Evolutionary conservation across 108 stramenopile species (phyloP).

Genomic region (Chaetoceros muelleri): DNA sequence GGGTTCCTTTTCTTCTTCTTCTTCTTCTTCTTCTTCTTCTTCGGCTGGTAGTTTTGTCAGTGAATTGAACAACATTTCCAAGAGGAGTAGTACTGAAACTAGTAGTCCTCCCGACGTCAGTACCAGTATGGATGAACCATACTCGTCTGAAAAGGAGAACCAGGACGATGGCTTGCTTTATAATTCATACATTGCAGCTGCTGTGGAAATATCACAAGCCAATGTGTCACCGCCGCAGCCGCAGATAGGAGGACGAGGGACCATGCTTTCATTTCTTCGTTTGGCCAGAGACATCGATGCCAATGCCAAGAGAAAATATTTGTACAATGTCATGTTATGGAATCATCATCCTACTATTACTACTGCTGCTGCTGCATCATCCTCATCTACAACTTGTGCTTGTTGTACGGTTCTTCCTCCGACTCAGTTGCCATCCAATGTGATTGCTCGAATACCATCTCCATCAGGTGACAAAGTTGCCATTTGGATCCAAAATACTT

Average conservation of each 20-base stretch:
- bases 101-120: too few species aligned
- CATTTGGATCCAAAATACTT: conserved; percentile 29
- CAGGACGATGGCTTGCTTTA: too few species aligned
- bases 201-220: conserved; percentile 50
- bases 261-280: conserved; percentile 27
- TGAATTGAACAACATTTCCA: too few species aligned
- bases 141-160: too few species aligned
- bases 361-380: neutral
- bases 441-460: conserved; percentile 48
- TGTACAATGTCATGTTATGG: conserved; percentile 35
- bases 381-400: neutral
- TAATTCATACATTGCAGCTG: conserved; percentile 39
- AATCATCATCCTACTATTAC: neutral
- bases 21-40: too few species aligned
- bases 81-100: too few species aligned
- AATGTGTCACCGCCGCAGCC: conserved; percentile 10
- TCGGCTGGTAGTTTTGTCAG: too few species aligned
- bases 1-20: too few species aligned
- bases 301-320: conserved; percentile 33
- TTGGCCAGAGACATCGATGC: conserved; percentile 64
- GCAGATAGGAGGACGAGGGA: neutral
- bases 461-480: conserved; percentile 52
- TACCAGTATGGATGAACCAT: too few species aligned
- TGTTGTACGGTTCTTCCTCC: conserved; percentile 30
- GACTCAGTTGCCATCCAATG: conserved; percentile 32